Evolutionary conservation across 768 basidiomycete species (phyloP), one percentile per base, ranked within the genome.

Genomic region (Cystobasidium ongulense): DNA sequence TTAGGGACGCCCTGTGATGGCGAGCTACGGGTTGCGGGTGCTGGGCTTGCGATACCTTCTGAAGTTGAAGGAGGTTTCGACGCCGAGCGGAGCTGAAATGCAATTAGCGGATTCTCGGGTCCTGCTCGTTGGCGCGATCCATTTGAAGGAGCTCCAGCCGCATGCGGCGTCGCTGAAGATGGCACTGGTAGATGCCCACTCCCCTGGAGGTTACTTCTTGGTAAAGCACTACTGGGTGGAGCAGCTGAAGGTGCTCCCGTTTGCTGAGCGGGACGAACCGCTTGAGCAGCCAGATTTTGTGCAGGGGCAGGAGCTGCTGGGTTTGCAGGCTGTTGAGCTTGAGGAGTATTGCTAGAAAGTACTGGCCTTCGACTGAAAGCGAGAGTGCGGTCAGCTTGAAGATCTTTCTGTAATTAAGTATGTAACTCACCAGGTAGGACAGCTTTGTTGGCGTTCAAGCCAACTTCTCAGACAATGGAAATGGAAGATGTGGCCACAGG

Each of bases 381-480:
- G 23, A 31, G 72, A 0, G 0, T 3, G 15, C 10, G 17, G 38
- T 74, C 46, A 74, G 46, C 39, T 52, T 27, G 11, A 21, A n/a
- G 27, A 65, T 25, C 18, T 29, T 65, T 10, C 65, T 21, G 7
- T 63, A 21, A 27, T 43, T 46, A 15, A 70, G 27, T n/a, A n/a
- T 63, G 72, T 73, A 77, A 50, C 88, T 81, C 63, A 95, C 95
- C 95, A 99, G 50, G 96, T 99, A 0, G 96, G 96, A 81, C 96
- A 99, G 77, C 91, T 98, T 81, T 98, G 96, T 81, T 99, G 96
- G 53, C 96, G 86, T 81, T 99, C 96, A 31, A 99, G 85, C 96
- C 96, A 99, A 25, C 92, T 94, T 46, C 92, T 86, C 75, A 99
- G 85, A 81, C 96, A 99, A 79, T 97, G 88, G 81, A 97, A 95